Base-by-base conservation (phyloP, 2,329 filamentous ascomycete species). In the Fusarium agapanthi region DNA sequence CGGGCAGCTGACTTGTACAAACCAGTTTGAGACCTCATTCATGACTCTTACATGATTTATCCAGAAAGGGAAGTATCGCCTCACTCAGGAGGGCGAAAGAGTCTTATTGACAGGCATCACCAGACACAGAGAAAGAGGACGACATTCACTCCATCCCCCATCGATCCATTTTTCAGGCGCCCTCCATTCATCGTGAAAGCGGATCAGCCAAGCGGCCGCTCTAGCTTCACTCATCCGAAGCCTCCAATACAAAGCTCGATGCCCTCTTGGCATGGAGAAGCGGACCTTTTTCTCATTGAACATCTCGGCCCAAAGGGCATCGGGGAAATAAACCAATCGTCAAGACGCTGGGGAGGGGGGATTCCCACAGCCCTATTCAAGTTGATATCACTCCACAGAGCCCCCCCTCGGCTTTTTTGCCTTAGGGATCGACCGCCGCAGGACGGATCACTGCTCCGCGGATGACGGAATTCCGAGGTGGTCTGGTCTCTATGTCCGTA, bases 321-420 rank as follows among this genome's bases (percentile, higher is more conserved):
- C 30, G 37, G 65, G 48, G 62, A 37, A 50, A 58, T 58, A 43
- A 26, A 43, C 38, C 47, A 44, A 50, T 54, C 34, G 32, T 54
- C 34, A 38, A 37, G 30, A 26, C 34, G 28, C 20, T 47, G 26
- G 44, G 44, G 44, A 26, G 43, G 44, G 43, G 14, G 14, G 14
- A 30, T 47, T 40, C n/a, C 41, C 44, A 59, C 65, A 72, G 70
- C 70, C 70, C 61, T 73, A 73, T 60, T 40, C 66, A 71, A 59
- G 61, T 44, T 43, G 26, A 50, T 40, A 53, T 47, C 51, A 58
- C 66, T 67, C 69, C 70, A 70, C 69, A 73, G 41, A 18, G 13
- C 5, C 45, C 11, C 53, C 30, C 61, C 53, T 73, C 70, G 70
- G 69, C 51, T 67, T 71, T 50, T 43, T 61, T 66, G 28, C 40